These are phyloP conservation scores for Crithidia thermophila DNA, from an alignment of 208 protist genomes.

Conservation along the genomic window DNA sequence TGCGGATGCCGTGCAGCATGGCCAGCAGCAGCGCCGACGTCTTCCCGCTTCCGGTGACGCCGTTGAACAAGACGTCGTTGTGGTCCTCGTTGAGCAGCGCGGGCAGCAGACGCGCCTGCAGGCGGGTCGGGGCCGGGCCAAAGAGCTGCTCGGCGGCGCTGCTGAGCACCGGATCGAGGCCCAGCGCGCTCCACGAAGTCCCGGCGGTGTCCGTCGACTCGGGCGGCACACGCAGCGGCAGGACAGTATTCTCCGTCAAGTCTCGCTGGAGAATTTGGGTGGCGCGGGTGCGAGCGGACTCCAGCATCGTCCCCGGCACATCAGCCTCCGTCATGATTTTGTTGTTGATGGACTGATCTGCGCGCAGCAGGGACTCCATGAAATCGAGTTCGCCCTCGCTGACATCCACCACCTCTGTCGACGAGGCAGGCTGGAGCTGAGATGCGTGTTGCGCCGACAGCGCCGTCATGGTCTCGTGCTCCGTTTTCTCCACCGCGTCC, in stretches of 20 bases:
- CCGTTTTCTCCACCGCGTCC: constrained; percentile 18
- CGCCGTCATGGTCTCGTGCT: background rate
- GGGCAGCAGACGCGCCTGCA: constrained; percentile 75
- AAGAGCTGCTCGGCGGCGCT: constrained; percentile 41
- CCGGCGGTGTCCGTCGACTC: constrained; percentile 44
- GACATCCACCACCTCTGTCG: background rate
- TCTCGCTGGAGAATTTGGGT: constrained; percentile 46
- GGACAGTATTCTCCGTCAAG: constrained; percentile 17
- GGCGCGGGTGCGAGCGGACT: constrained; percentile 50
- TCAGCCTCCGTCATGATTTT: constrained; percentile 67
- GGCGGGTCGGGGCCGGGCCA: constrained; percentile 52
- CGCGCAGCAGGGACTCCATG: constrained; percentile 17
- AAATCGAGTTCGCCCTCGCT: constrained; percentile 11
- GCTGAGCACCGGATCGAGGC: constrained; percentile 56
- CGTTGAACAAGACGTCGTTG: constrained; percentile 86
- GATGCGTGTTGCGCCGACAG: no score
- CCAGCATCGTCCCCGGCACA: constrained; percentile 54
- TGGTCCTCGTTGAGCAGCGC: constrained; percentile 83
- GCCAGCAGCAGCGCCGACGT: constrained; percentile 77
- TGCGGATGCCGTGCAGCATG: constrained; percentile 69
- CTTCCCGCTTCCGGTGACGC: constrained; percentile 81
- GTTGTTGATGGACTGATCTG: constrained; percentile 39
- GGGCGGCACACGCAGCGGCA: constrained; percentile 8
- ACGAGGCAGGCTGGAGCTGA: constrained; percentile 4
- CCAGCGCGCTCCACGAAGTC: constrained; percentile 50